These are phyloP conservation scores for Phytophthora gonapodyides DNA, from an alignment of 352 stramenopile genomes.

Conservation along the genomic window DNA sequence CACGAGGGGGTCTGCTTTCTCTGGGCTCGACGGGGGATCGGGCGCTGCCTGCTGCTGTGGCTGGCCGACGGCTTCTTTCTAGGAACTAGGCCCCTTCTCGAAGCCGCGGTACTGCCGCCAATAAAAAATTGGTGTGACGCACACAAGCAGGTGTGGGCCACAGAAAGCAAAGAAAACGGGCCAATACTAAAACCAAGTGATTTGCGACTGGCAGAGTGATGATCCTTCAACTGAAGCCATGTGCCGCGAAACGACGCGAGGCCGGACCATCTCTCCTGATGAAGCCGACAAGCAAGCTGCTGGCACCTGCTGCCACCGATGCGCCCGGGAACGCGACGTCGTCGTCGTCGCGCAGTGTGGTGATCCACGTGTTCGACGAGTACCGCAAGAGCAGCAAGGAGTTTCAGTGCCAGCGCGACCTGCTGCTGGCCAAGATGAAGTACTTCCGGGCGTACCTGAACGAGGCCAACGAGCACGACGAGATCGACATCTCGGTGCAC, in stretches of 20 bases:
- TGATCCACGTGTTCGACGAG: constrained; percentile 93
- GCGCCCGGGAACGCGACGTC: constrained; percentile 1
- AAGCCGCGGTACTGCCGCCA: constrained; percentile 31
- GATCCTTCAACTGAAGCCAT: constrained; percentile 28
- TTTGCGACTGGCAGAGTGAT: constrained; percentile 24
- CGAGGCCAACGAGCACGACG: constrained; percentile 78
- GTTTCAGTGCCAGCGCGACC: constrained; percentile 78
- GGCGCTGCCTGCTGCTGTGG: constrained; percentile 18
- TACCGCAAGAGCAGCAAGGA: constrained; percentile 85
- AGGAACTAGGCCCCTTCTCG: constrained; percentile 33
- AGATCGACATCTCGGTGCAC: constrained; percentile 94
- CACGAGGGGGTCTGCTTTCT: constrained; percentile 1
- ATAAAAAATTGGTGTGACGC: constrained; percentile 15
- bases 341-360: constrained; percentile 45
- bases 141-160: constrained; percentile 22
- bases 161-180: constrained; percentile 23
- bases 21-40: constrained; percentile 16
- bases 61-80: constrained; percentile 32
- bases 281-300: constrained; percentile 13
- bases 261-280: constrained; percentile 14
- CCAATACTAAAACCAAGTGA: constrained; percentile 22
- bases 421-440: constrained; percentile 90
- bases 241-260: constrained; percentile 12
- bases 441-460: constrained; percentile 91
- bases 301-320: neutral